Conservation (phyloP, 371 early-diverging fungal genomes). For the Mucor irregularis region DNA sequence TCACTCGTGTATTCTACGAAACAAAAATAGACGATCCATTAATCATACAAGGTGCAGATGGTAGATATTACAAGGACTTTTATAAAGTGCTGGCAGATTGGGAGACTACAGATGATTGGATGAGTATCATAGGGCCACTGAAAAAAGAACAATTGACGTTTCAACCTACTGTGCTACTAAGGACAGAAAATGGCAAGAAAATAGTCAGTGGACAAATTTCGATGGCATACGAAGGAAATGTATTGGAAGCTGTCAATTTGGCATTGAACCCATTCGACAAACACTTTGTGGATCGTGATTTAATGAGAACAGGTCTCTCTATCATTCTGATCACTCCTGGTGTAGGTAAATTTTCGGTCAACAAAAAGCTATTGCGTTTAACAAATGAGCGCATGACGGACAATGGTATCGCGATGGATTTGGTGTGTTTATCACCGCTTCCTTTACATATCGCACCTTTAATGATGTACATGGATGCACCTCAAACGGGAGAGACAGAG, state of each 20-base stretch:
- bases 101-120: slow-evolving; percentile 91
- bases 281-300: slow-evolving; percentile 92
- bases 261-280: slow-evolving; percentile 93
- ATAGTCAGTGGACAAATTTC: slow-evolving; percentile 69
- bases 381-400: slow-evolving; percentile 96
- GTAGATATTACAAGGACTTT: slow-evolving; percentile 83
- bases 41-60: slow-evolving; percentile 53
- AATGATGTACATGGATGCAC: slow-evolving; percentile 72
- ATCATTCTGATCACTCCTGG: slow-evolving; percentile 92
- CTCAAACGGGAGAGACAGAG: slow-evolving; percentile 26
- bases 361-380: slow-evolving; percentile 79
- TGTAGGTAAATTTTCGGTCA: slow-evolving; percentile 85
- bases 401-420: slow-evolving; percentile 89
- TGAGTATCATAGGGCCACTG: slow-evolving; percentile 69
- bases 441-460: slow-evolving; percentile 92
- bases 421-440: slow-evolving; percentile 86
- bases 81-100: slow-evolving; percentile 94
- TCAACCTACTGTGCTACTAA: slow-evolving; percentile 73
- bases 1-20: slow-evolving; percentile 85
- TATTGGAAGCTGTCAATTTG: slow-evolving; percentile 94
- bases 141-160: slow-evolving; percentile 84
- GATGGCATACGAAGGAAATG: slow-evolving; percentile 85
- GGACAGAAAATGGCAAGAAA: slow-evolving; percentile 51
- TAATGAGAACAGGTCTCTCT: slow-evolving; percentile 88
- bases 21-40: slow-evolving; percentile 45